phyloP scores from a whole-genome alignment of 1,284 basidiomycete genomes.

The Porogramme epimiltina region DNA sequence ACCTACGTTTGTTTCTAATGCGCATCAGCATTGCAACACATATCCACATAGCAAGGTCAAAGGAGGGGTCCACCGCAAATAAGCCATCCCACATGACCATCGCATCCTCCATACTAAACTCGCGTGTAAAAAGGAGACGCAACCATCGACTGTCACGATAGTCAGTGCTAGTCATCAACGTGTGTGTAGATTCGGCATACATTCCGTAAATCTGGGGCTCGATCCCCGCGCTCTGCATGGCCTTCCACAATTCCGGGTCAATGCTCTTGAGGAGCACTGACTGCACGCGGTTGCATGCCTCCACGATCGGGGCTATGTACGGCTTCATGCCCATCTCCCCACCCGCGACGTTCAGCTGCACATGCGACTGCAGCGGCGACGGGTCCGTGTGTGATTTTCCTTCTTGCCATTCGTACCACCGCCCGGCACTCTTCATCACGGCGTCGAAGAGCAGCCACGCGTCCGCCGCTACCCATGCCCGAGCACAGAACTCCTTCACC shows the following conservation, averaged over 20 bases:
- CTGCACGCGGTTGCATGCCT: slow-evolving; percentile 80
- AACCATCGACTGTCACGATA: slow-evolving; percentile 71
- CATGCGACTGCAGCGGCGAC: slow-evolving; percentile 46
- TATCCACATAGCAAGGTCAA: slow-evolving; percentile 79
- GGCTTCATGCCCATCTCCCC: slow-evolving; percentile 55
- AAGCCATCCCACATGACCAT: slow-evolving; percentile 90
- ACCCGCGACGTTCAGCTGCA: slow-evolving; percentile 44
- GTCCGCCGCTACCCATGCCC: slow-evolving; percentile 78
- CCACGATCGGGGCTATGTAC: slow-evolving; percentile 82
- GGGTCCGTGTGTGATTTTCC: slow-evolving; percentile 35
- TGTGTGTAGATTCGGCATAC: slow-evolving; percentile 44
- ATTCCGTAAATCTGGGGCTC: slow-evolving; percentile 96
- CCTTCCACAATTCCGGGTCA: slow-evolving; percentile 80
- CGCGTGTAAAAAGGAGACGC: slow-evolving; percentile 86
- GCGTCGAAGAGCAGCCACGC: slow-evolving; percentile 79
- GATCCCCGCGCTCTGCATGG: slow-evolving; percentile 76
- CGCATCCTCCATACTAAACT: slow-evolving; percentile 76
- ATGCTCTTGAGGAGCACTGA: slow-evolving; percentile 70
- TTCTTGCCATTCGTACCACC: slow-evolving; percentile 91
- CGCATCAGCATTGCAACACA: slow-evolving; percentile 92
- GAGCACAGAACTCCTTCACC: slow-evolving; percentile 63
- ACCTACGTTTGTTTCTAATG: slow-evolving; percentile 81
- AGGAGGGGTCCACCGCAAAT: slow-evolving; percentile 79
- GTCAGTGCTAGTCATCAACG: not conserved
- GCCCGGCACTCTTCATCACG: slow-evolving; percentile 76